phyloP scores from a whole-genome alignment of 164 flowering plant genomes.

The Buxus sempervirens region DNA sequence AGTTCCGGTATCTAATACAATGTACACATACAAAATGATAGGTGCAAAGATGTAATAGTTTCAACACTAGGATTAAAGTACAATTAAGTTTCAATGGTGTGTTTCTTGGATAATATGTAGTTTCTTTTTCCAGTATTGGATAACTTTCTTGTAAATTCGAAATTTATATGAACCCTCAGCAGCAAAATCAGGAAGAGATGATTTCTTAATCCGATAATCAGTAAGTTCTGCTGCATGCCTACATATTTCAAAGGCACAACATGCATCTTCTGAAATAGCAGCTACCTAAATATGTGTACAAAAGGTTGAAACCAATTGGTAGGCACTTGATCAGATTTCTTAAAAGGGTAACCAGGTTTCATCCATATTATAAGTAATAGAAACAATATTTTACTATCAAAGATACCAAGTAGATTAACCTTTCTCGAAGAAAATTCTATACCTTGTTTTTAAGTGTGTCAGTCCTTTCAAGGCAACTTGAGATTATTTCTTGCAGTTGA shows the following conservation, averaged over 20 bases:
- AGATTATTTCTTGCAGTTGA: slow-evolving; percentile 91
- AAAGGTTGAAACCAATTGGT: slow-evolving; percentile 1
- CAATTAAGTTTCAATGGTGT: not conserved
- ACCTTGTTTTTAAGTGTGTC: too few relatives aligned
- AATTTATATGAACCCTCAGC: slow-evolving; percentile 37
- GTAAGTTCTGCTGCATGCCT: slow-evolving; percentile 94
- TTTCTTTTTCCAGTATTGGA: not conserved
- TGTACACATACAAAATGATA: too few relatives aligned
- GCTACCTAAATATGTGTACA: slow-evolving; percentile 60
- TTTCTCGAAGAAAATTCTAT: too few relatives aligned
- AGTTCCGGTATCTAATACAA: not conserved
- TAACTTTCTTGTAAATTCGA: not conserved
- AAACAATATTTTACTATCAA: too few relatives aligned
- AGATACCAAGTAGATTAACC: too few relatives aligned
- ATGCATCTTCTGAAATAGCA: slow-evolving; percentile 97
- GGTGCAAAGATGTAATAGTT: not conserved
- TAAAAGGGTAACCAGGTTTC: not conserved
- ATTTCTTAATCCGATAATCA: slow-evolving; percentile 63
- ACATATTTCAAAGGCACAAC: slow-evolving; percentile 91
- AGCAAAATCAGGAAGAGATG: slow-evolving; percentile 24
- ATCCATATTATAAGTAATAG: too few relatives aligned
- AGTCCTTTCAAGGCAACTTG: slow-evolving; percentile 75
- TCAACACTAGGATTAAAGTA: not conserved
- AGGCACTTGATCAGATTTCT: not conserved
- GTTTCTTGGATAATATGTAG: not conserved